Percentiles rank a stretch among this genome's conserved stretches.
Conservation (phyloP, 2,329 filamentous ascomycete species). For the Nemania abortiva region DNA sequence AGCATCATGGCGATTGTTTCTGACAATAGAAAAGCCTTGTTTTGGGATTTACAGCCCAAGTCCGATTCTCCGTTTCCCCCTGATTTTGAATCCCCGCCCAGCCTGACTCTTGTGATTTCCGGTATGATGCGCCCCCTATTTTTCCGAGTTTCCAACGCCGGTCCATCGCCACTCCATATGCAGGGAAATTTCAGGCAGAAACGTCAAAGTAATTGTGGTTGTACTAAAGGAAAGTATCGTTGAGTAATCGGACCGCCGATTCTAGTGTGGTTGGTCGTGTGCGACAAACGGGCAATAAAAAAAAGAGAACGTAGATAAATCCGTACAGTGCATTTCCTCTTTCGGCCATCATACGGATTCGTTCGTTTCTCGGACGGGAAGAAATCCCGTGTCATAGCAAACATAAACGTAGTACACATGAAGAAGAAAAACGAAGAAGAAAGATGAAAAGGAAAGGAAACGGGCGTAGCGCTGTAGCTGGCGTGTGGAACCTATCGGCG, state of each 20-base stretch:
- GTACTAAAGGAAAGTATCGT: background rate
- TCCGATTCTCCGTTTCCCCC: no score
- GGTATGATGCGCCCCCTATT: background rate
- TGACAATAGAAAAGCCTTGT: no score
- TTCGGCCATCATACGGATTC: slow-evolving; percentile 13
- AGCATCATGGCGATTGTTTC: slow-evolving; percentile 2
- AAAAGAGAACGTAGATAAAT: slow-evolving; percentile 12
- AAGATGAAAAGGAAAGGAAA: background rate
- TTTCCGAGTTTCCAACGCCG: background rate
- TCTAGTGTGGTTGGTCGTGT: background rate
- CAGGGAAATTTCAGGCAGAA: background rate
- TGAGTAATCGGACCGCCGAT: slow-evolving; percentile 7
- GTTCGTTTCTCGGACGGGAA: slow-evolving; percentile 9
- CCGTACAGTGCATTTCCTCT: slow-evolving; percentile 14
- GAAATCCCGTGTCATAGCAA: slow-evolving; percentile 20
- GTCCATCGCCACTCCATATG: background rate
- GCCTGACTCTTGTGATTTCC: slow-evolving; percentile 3
- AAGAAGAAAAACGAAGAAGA: background rate
- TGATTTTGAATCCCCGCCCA: background rate
- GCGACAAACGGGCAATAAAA: background rate
- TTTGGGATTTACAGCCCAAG: no score
- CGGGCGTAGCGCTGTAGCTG: background rate
- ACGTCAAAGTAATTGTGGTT: background rate
- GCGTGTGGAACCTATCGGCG: background rate
- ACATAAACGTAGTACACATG: slow-evolving; percentile 30